Percentiles rank a stretch among this genome's conserved stretches.
phyloP scores from a whole-genome alignment of 139 green algal genomes.

The Chlorella sp. region DNA sequence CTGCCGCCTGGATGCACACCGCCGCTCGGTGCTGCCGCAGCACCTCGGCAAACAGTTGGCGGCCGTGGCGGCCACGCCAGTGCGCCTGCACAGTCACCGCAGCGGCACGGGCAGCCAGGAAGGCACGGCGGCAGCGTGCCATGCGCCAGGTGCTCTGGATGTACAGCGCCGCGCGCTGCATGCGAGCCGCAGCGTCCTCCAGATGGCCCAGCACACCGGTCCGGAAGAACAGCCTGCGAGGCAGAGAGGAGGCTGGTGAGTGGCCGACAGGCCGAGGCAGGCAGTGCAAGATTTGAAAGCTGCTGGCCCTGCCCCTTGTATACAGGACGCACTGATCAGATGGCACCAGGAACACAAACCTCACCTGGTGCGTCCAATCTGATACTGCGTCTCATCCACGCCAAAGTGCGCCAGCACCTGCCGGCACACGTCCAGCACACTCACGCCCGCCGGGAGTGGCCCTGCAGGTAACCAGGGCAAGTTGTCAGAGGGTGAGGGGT shows the following conservation, averaged over 20 bases:
- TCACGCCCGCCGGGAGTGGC: too few species aligned
- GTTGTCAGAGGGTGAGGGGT: too few species aligned
- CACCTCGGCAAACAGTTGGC: constrained; percentile 40
- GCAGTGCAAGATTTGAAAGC: background rate
- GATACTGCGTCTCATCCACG: constrained; percentile 63
- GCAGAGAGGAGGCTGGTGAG: background rate
- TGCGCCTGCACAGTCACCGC: constrained; percentile 49
- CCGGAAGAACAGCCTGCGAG: constrained; percentile 85
- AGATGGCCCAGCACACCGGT: constrained; percentile 79
- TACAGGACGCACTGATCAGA: background rate
- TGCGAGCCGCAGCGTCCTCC: constrained; percentile 61
- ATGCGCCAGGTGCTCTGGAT: constrained; percentile 61
- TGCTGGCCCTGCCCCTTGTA: background rate
- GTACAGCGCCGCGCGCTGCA: constrained; percentile 50
- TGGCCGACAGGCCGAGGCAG: background rate
- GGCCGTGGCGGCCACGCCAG: constrained; percentile 42
- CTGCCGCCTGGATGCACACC: constrained; percentile 51
- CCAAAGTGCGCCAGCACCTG: constrained; percentile 72
- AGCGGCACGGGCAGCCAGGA: constrained; percentile 32
- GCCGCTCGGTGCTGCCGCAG: constrained; percentile 44
- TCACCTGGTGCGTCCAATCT: constrained; percentile 61
- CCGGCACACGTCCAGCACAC: constrained; percentile 51
- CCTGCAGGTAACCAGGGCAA: too few species aligned
- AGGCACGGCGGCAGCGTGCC: constrained; percentile 36
- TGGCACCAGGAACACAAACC: too few species aligned